Conservation (phyloP, 2,329 filamentous ascomycete genomes). For the Dendrostoma leiphaemia region DNA sequence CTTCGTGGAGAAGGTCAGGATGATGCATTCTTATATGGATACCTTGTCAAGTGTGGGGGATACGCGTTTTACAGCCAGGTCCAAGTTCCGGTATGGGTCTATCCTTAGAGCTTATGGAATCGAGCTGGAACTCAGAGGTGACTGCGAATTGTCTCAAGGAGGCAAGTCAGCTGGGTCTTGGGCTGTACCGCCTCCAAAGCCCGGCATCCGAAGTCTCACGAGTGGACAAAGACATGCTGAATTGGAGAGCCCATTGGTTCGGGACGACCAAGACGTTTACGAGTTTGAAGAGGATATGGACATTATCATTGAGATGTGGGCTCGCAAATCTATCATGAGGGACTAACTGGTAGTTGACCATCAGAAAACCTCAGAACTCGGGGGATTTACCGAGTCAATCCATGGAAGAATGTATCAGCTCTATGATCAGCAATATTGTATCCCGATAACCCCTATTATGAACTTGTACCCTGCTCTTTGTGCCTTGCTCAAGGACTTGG, state of each 20-base stretch:
- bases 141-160: not conserved
- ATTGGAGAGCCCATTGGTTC: not conserved
- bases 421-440: too few species aligned
- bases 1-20: not conserved
- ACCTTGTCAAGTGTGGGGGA: not conserved
- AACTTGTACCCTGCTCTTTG: too few species aligned
- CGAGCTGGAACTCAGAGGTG: not conserved
- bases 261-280: too few species aligned
- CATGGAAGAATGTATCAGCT: not conserved
- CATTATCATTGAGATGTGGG: not conserved
- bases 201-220: too few species aligned
- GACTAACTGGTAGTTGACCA: not conserved
- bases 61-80: not conserved
- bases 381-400: not conserved
- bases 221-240: not conserved
- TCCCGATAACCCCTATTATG: too few species aligned
- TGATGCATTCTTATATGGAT: conserved; percentile 1
- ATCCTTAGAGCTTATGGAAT: not conserved
- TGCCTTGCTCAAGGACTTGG: too few species aligned
- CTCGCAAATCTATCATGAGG: not conserved
- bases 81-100: not conserved
- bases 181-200: too few species aligned
- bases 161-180: too few species aligned
- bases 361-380: too few species aligned
- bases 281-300: not conserved